Evolutionary conservation across 305 asterid species (phyloP).

Genomic region (Ajuga reptans): DNA sequence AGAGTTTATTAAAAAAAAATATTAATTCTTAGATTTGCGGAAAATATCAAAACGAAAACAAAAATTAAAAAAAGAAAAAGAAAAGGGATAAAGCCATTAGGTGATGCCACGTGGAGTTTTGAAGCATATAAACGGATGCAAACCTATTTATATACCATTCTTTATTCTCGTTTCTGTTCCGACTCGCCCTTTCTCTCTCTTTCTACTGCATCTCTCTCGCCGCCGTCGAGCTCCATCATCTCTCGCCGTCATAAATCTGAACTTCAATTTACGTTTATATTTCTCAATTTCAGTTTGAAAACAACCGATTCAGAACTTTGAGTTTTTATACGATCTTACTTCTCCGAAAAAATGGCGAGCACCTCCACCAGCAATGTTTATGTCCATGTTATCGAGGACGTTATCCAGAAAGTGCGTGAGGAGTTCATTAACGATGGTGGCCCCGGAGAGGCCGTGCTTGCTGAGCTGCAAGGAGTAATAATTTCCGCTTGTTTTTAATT

Average conservation of each 20-base stretch:
- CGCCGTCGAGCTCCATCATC: slow-evolving; percentile 10
- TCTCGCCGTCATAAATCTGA: slow-evolving; percentile 34
- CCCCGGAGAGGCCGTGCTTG: slow-evolving; percentile 77
- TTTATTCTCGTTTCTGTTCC: slow-evolving; percentile 63
- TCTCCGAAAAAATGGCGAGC: slow-evolving; percentile 44
- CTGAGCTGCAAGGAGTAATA: slow-evolving; percentile 86
- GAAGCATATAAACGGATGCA: slow-evolving; percentile 57
- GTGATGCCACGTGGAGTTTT: slow-evolving; percentile 46
- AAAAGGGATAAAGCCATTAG: background rate
- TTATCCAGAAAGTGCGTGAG: slow-evolving; percentile 73
- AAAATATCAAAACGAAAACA: background rate
- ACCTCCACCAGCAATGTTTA: slow-evolving; percentile 77
- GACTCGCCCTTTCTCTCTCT: slow-evolving; percentile 24
- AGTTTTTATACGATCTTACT: background rate
- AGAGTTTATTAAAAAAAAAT: too few species aligned
- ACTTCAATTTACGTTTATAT: background rate
- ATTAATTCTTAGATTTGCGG: background rate
- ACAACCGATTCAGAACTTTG: slow-evolving; percentile 9
- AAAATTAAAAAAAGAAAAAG: background rate
- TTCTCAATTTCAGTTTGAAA: background rate
- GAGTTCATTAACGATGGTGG: slow-evolving; percentile 79
- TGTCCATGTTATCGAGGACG: slow-evolving; percentile 84
- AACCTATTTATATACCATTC: slow-evolving; percentile 87
- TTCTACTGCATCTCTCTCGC: slow-evolving; percentile 6
- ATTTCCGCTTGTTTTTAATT: background rate